phyloP scores from a whole-genome alignment of 1,284 basidiomycete genomes.

The Chalciporus piperatoides region DNA sequence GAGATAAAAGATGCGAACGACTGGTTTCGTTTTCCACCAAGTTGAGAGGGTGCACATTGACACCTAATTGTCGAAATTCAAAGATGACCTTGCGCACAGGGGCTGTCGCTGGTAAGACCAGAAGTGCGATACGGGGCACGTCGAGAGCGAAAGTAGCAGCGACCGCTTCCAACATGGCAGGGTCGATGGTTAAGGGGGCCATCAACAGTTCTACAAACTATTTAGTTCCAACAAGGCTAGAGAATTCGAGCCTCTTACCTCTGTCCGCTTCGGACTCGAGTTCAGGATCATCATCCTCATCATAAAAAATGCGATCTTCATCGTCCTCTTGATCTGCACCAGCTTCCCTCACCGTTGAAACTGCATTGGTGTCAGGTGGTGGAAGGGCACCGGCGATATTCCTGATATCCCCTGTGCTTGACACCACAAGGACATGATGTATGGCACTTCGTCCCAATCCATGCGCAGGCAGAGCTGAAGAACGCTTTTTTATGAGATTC shows the following conservation, averaged over 20 bases:
- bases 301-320: constrained; percentile 17
- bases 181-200: constrained; percentile 50
- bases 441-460: constrained; percentile 34
- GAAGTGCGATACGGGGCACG: constrained; percentile 60
- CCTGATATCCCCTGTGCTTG: constrained; percentile 43
- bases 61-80: constrained; percentile 61
- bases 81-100: constrained; percentile 58
- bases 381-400: constrained; percentile 44
- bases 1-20: constrained; percentile 40
- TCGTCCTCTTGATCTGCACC: constrained; percentile 9
- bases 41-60: constrained; percentile 62
- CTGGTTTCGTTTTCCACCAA: constrained; percentile 43
- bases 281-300: constrained; percentile 23
- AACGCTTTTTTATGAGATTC: constrained; percentile 40
- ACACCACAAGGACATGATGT: constrained; percentile 64
- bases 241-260: constrained; percentile 16
- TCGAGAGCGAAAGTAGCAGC: constrained; percentile 68
- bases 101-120: constrained; percentile 60
- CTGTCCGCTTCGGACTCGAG: constrained; percentile 23
- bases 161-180: constrained; percentile 59
- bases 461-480: constrained; percentile 25
- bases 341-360: background rate
- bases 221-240: constrained; percentile 6
- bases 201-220: constrained; percentile 40
- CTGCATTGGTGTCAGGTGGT: background rate